A percentile compares a stretch with the other conserved stretches of the same genome.
Evolutionary conservation across 2,329 filamentous ascomycete species (phyloP).

Genomic region (Plectosphaerella plurivora): DNA sequence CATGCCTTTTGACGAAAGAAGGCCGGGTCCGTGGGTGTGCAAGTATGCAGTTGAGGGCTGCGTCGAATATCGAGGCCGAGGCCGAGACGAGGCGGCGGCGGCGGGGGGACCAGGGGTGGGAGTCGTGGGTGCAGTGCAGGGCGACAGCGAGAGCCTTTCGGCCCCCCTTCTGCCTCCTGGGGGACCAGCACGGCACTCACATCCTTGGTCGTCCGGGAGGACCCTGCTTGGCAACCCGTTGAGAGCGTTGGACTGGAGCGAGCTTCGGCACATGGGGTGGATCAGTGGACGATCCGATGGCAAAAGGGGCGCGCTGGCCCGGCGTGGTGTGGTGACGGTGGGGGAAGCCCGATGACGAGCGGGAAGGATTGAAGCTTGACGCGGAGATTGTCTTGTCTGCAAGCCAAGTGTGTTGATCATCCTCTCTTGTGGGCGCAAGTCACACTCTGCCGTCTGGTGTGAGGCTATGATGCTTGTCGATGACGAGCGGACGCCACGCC

Average conservation of each 20-base stretch:
- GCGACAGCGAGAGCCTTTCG: slow-evolving; percentile 1
- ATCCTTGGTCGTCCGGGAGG: neutral
- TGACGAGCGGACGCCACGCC: too few species aligned
- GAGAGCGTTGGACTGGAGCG: neutral
- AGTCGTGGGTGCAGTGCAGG: slow-evolving; percentile 5
- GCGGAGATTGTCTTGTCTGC: too few species aligned
- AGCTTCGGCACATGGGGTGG: slow-evolving; percentile 2
- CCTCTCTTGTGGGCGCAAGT: too few species aligned
- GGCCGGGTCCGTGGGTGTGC: neutral
- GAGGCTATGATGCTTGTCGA: too few species aligned
- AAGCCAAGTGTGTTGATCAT: too few species aligned
- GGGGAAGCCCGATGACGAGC: too few species aligned
- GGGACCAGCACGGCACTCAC: slow-evolving; percentile 1
- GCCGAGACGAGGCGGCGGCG: neutral
- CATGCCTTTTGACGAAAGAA: neutral
- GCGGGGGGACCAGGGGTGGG: slow-evolving; percentile 2
- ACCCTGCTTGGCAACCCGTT: slow-evolving; percentile 2
- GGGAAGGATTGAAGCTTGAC: too few species aligned
- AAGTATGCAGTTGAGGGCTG: slow-evolving; percentile 1
- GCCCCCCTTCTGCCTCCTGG: neutral
- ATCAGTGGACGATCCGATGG: slow-evolving; percentile 1
- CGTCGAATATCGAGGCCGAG: neutral
- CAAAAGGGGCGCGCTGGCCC: neutral
- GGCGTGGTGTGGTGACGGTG: too few species aligned
- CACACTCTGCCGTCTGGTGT: too few species aligned